Evolutionary conservation across 2,329 filamentous ascomycete genomes (phyloP).

Genomic region (Sarocladium kiliense): DNA sequence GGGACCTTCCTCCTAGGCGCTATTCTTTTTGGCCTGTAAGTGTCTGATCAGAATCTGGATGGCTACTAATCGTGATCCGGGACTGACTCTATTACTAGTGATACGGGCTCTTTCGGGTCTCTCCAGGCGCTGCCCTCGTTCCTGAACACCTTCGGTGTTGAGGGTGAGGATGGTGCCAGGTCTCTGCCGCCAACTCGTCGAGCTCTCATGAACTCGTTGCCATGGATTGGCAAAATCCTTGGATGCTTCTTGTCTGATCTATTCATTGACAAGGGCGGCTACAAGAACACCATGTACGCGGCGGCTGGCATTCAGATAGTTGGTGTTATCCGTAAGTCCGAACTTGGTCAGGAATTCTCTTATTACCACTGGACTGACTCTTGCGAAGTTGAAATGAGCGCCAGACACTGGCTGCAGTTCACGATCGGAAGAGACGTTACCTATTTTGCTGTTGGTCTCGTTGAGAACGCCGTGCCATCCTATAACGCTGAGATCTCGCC

Average conservation of each 20-base stretch:
- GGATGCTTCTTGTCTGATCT: constrained; percentile 6
- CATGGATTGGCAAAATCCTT: constrained; percentile 9
- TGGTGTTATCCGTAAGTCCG: constrained; percentile 2
- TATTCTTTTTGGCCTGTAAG: constrained; percentile 11
- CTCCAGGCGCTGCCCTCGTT: constrained; percentile 8
- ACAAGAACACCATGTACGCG: constrained; percentile 11
- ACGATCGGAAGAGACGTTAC: constrained; percentile 6
- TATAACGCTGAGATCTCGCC: constrained; percentile 11
- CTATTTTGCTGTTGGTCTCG: constrained; percentile 8
- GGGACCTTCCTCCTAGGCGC: background rate
- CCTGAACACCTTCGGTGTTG: background rate
- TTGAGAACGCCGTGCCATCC: constrained; percentile 9
- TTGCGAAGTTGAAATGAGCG: background rate
- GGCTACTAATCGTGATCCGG: background rate
- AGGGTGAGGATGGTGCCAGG: background rate
- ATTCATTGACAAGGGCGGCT: constrained; percentile 4
- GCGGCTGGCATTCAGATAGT: background rate
- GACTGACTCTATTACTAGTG: background rate
- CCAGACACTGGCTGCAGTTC: constrained; percentile 6
- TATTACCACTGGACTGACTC: background rate
- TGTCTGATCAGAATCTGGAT: background rate
- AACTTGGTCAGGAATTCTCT: too few species aligned
- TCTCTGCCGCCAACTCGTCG: background rate
- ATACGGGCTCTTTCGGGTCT: constrained; percentile 7
- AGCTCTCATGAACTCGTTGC: constrained; percentile 7